Evolutionary conservation across 2,329 filamentous ascomycete species (phyloP), one percentile per base, ranked within the genome.

Genomic region (Colletotrichum tofieldiae): DNA sequence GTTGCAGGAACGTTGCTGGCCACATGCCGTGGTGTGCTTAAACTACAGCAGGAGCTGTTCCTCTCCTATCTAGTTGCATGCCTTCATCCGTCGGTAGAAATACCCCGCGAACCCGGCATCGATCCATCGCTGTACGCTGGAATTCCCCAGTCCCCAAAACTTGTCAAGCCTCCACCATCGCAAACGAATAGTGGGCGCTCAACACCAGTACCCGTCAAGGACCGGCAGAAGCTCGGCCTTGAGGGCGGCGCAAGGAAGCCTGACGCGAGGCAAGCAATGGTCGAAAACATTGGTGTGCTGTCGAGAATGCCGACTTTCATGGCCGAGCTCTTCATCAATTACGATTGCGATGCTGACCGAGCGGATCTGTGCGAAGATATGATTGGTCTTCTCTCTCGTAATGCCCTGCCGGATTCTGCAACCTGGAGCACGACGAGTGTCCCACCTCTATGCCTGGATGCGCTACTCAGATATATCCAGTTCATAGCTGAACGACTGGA

Each of bases 381-480:
- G 89, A 91, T 99, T 72, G 96, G 96, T 0, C 88, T 99, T 43
- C 86, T 99, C 20, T 96, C 96, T 26, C 90, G 96, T 71, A 99
- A 98, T 80, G 96, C 96, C 2, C 93, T 99, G 75, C 97, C 96
- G 0, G 96, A 99, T 81, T 98, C 96, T 11, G 96, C 96, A 7
- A 98, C 95, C 7, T 99, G 96, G 96, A 99, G 97, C 81, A 99
- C 96, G 14, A 98, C 96, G 6, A 99, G 97, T 79, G 97, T 99
- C 1, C 96, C 96, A 20, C 96, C 96, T 0, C 85, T 99, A 3
- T 99, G 96, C 78, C 86, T 99, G 29, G 96, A 99, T 83, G 95
- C 96, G 12, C 86, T 99, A 14, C 86, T 99, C 32, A 92, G 94
- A 20, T 98, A 95, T 77, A 90, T 99, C 43, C 95, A 98, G 78